phyloP scores from a whole-genome alignment of 495 filamentous ascomycete genomes.

The Penicillium tannophilum region DNA sequence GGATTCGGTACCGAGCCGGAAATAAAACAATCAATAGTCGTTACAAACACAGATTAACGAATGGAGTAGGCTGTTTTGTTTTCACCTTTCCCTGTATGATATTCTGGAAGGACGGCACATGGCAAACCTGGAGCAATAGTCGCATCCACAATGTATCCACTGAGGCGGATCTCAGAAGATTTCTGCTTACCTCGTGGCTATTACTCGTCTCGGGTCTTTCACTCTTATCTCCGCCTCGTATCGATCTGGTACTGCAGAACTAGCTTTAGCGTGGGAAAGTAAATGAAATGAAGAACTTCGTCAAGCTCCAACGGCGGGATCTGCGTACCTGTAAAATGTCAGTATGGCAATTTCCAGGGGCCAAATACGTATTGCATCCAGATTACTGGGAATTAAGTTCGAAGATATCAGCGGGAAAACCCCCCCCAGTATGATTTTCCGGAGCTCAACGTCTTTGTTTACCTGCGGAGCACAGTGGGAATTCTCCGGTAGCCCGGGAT shows the following conservation, averaged over 20 bases:
- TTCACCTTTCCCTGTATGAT: constrained; percentile 3
- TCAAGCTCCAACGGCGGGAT: neutral
- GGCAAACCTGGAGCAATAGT: constrained; percentile 24
- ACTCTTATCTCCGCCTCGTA: constrained; percentile 14
- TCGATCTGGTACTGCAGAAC: constrained; percentile 8
- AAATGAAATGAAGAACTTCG: constrained; percentile 1
- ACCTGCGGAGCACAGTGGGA: constrained; percentile 6
- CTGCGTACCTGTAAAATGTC: too few relatives aligned
- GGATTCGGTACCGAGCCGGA: neutral
- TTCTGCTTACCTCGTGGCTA: constrained; percentile 19
- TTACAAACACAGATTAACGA: neutral
- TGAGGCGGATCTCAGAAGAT: constrained; percentile 23
- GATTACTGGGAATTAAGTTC: too few relatives aligned
- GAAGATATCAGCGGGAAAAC: too few relatives aligned
- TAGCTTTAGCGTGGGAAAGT: neutral
- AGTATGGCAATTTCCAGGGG: too few relatives aligned
- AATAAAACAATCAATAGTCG: neutral
- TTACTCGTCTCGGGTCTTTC: constrained; percentile 15
- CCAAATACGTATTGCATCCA: too few relatives aligned
- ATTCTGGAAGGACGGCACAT: constrained; percentile 17
- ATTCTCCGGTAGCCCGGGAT: constrained; percentile 18
- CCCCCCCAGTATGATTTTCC: neutral
- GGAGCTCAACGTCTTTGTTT: constrained; percentile 5
- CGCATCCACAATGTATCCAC: constrained; percentile 25
- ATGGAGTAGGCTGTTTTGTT: neutral